Evolutionary conservation across 257 asterid species (phyloP).

Genomic region (Nicotiana tabacum): DNA sequence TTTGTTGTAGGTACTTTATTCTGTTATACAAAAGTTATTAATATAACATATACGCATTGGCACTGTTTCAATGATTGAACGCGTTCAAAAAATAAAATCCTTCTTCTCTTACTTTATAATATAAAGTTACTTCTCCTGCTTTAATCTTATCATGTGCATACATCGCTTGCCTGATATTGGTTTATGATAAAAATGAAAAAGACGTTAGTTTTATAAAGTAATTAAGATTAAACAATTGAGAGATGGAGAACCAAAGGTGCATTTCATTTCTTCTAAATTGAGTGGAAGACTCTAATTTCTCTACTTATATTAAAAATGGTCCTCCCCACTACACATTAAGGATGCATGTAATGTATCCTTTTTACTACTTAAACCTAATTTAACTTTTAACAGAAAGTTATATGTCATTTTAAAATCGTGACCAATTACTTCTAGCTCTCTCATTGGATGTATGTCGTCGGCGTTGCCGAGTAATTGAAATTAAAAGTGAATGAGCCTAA

Average conservation of each 20-base stretch:
- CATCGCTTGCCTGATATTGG: no score
- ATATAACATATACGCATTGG: neutral
- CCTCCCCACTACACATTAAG: neutral
- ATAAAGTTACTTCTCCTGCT: neutral
- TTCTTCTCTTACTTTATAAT: neutral
- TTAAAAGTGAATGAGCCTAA: neutral
- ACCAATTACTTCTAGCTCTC: neutral
- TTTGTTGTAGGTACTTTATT: neutral
- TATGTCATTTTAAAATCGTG: neutral
- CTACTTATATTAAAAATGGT: neutral
- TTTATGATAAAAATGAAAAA: neutral
- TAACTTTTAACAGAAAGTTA: neutral
- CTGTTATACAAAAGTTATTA: neutral
- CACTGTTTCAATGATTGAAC: neutral
- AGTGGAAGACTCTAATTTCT: neutral
- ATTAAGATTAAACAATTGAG: neutral
- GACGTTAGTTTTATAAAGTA: neutral
- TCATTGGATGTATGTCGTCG: neutral
- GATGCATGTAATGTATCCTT: neutral
- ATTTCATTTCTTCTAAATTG: neutral
- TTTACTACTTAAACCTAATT: neutral
- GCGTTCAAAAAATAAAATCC: neutral
- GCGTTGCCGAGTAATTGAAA: neutral
- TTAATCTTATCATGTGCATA: neutral
- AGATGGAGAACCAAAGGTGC: neutral